Evolutionary conservation across 192 early-diverging fungal species (phyloP), one percentile per base, ranked within the genome.

Genomic region (Coemansia sp.): DNA sequence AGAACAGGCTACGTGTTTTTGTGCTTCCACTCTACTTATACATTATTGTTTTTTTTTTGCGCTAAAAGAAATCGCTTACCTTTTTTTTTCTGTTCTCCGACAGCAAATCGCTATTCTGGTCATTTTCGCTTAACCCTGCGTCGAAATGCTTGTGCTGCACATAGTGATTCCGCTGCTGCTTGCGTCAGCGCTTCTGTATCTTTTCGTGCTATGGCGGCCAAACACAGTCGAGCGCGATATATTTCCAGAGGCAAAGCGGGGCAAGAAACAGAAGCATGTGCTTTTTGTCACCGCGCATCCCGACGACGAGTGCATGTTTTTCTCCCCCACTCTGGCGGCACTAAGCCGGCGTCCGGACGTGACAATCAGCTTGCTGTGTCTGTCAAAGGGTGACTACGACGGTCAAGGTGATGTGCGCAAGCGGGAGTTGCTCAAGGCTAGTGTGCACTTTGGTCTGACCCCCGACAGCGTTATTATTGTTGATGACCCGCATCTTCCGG

Each of bases 281-380:
- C 81, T 93, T 6, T 72, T 96, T 16, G 79, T 94, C 14, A 94
- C 87, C 17, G 92, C 95, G 7, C 95, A 97, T 74, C 96, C 96
- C 0, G 96, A 98, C 83, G 96, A 98, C 75, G 96, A 98, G 67
- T 94, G 93, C 85, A 96, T 97, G 94, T 98, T 98, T 80, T 98
- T 98, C 83, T 86, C 87, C 12, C 95, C 95, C 0, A 91, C 92
- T 8, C 64, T 95, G 1, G 67, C 86, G 34, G 72, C 69, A 48
- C 64, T 95, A 52, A 71, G 69, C 11, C 76, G 68, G 34, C 66
- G 75, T 18, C 71, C 73, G 18, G 85, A 83, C 48, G 84, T 85
- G 20, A 82, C 85, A 7, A 75, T 97, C 30, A 83, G 85, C 20
- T 82, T 95, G 6, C 74, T 98, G 40, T 97, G 94, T 75, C 82